Conservation (phyloP, 2,329 filamentous ascomycete species). For the Raffaelea deltoideospora region DNA sequence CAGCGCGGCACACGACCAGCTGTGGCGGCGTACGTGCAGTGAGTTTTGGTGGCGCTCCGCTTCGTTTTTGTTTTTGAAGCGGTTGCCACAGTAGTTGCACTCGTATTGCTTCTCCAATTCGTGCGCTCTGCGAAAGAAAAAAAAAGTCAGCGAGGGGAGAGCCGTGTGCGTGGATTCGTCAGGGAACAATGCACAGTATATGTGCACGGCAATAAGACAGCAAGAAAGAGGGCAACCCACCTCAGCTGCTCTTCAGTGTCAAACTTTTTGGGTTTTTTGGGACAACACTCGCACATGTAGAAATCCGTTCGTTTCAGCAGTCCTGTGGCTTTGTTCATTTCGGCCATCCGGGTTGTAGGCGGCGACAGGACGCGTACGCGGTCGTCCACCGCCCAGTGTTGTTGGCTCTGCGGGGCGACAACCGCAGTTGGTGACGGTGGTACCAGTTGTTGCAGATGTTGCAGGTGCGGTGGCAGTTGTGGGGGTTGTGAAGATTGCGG, state of each 20-base stretch:
- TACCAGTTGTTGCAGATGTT: too few relatives aligned
- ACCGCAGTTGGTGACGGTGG: too few relatives aligned
- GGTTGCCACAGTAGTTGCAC: conserved; percentile 81
- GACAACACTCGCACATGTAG: conserved; percentile 80
- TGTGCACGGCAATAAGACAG: neutral
- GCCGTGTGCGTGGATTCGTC: neutral
- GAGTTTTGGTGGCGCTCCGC: conserved; percentile 94
- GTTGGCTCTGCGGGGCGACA: conserved; percentile 25
- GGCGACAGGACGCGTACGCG: conserved; percentile 26
- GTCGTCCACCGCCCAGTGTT: conserved; percentile 30
- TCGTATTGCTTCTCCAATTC: conserved; percentile 94
- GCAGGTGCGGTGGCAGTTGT: too few relatives aligned
- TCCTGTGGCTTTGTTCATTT: conserved; percentile 22
- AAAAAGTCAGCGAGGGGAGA: too few relatives aligned
- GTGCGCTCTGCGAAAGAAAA: conserved; percentile 67
- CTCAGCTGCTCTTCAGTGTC: conserved; percentile 69
- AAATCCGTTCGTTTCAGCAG: conserved; percentile 30
- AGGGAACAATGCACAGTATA: neutral
- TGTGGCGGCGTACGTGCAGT: conserved; percentile 79
- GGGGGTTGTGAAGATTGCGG: too few relatives aligned
- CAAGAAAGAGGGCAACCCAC: conserved; percentile 35
- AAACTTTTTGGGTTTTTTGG: conserved; percentile 94
- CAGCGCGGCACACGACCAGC: conserved; percentile 91
- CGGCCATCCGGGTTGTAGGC: conserved; percentile 31
- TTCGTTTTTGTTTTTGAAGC: conserved; percentile 99